Evolutionary conservation across 1,284 basidiomycete species (phyloP).

Genomic region (Leccinum angustisporum): DNA sequence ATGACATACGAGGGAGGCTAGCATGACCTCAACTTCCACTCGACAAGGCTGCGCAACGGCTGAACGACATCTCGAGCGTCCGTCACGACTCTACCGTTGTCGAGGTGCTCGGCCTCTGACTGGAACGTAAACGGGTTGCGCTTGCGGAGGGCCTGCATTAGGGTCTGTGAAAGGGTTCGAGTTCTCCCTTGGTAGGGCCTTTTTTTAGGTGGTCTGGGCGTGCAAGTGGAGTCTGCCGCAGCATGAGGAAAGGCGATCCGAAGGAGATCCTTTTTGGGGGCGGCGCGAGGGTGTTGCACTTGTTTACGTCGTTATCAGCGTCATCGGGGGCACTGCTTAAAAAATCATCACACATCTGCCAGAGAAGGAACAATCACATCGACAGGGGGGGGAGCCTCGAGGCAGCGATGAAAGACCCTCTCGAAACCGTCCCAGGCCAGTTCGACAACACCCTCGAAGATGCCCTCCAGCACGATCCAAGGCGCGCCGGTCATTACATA

Average conservation of each 20-base stretch:
- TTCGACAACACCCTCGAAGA: conserved; percentile 50
- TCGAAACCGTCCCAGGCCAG: conserved; percentile 43
- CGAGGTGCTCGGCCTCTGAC: conserved; percentile 31
- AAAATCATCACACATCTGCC: background rate
- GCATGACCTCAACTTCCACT: no score
- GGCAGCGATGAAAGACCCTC: background rate
- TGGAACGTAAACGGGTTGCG: conserved; percentile 44
- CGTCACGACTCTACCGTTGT: conserved; percentile 31
- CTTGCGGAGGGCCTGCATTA: conserved; percentile 39
- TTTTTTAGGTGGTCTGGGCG: conserved; percentile 20
- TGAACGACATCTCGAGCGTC: no score
- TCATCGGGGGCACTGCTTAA: background rate
- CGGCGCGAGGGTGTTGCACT: conserved; percentile 19
- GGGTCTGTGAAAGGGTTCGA: background rate
- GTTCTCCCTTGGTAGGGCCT: background rate
- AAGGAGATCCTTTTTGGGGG: background rate
- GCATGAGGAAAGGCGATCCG: background rate
- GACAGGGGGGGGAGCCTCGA: background rate
- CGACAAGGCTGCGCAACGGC: no score
- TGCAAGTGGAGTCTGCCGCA: background rate
- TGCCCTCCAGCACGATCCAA: conserved; percentile 18
- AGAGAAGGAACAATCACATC: background rate
- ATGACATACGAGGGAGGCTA: no score
- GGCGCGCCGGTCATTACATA: conserved; percentile 45
- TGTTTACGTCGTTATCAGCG: conserved; percentile 21